Evolutionary conservation across 371 early-diverging fungal species (phyloP), one percentile per base, ranked within the genome.

Genomic region (Scutellospora calospora): DNA sequence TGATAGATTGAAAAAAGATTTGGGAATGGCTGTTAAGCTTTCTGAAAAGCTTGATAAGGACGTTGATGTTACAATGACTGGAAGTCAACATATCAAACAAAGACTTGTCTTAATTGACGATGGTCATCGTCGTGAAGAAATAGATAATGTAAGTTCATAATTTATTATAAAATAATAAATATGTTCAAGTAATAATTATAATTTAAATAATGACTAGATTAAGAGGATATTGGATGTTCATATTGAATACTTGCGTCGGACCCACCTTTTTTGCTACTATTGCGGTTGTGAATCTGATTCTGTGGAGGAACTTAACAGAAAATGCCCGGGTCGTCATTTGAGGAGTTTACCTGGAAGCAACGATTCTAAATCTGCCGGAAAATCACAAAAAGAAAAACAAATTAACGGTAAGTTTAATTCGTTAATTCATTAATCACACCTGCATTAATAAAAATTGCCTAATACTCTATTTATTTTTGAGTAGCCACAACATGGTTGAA

Each of bases 211-310:
- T n/a, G 38, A 22, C 41, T 65, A 81, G 81, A 41, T 82, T 33
- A 94, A 94, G 81, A 88, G 91, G 29, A 85, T 87, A 31, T 86
- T 98, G 77, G 98, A 98, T 84, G 83, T 97, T 81, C 86, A 91
- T 75, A 89, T 97, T 60, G 90, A 90, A 79, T 98, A 98, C 81
- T 87, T 97, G 51, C 92, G 97, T 71, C 90, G 91, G n/a, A 97
- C 97, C 8, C 97, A 97, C 86, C 90, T 93, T 84, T 98, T 94
- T 81, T 97, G 97, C 88, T 98, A 97, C 87, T 98, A 98, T 88
- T 94, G 95, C 81, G 96, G 93, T 20, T 83, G 92, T 41, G 96
- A 95, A 55, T 91, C 94, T 59, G 94, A 94, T 75, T 93, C 92
- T 51, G 80, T 89, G 3, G 96, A 97, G 83, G 98, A 97, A 83